A percentile compares a stretch with the other conserved stretches of the same genome.
Conservation (phyloP, 2,329 filamentous ascomycete genomes). For the Ophiosphaerella herpotricha region DNA sequence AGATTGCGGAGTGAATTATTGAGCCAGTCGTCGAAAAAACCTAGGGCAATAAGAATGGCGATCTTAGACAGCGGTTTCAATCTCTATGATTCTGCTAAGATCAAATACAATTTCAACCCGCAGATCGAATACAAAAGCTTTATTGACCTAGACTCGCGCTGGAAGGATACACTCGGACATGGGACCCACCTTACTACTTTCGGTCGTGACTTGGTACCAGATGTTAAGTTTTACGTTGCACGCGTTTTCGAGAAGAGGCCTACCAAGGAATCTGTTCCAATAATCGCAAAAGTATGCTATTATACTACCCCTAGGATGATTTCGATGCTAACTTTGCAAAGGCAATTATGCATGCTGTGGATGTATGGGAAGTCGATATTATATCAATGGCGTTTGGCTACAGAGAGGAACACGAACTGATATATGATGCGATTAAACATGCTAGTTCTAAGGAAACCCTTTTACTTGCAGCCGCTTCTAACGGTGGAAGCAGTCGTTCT, state of each 20-base stretch:
- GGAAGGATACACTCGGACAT: conserved; percentile 1
- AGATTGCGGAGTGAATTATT: too few relatives aligned
- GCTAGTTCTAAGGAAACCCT: neutral
- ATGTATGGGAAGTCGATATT: conserved; percentile 6
- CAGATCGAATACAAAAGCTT: neutral
- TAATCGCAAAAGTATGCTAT: neutral
- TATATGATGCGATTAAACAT: conserved; percentile 2
- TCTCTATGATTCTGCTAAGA: neutral
- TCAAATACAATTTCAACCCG: neutral
- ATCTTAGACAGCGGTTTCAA: conserved; percentile 5
- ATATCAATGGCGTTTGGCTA: conserved; percentile 10
- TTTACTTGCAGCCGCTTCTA: conserved; percentile 9
- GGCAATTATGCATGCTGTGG: conserved; percentile 6
- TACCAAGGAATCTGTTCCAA: neutral
- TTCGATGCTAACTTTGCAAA: neutral
- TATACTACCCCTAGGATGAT: neutral
- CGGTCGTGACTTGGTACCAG: neutral
- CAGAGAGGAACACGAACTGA: neutral
- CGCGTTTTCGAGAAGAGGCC: neutral
- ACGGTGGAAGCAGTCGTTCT: conserved; percentile 2
- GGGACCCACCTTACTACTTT: conserved; percentile 1
- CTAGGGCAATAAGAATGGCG: neutral
- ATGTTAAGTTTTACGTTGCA: neutral
- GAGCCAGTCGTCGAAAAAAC: too few relatives aligned
- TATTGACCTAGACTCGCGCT: neutral